Evolutionary conservation across 345 rosid genomes (phyloP), one percentile per base, ranked within the genome.

Genomic region (Noccaea bulbosa): DNA sequence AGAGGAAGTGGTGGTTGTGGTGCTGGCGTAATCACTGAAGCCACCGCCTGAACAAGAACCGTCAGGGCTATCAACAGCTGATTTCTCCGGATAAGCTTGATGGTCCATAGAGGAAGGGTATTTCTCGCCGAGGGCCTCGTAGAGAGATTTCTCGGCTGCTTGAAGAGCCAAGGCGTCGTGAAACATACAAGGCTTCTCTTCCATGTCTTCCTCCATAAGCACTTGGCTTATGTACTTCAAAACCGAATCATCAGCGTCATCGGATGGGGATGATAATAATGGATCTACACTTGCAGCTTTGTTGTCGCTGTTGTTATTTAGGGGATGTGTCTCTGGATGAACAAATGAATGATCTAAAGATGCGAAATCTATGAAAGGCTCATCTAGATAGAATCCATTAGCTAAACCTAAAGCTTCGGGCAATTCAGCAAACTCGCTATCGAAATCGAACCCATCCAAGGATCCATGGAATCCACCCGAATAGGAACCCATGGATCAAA

Each of bases 201-300:
- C 86, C 76, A 80, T 80, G 58, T 85, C 85, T 64, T 92, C 96
- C 34, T 92, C 92, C 92, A 89, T 83, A 43, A 92, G 92, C n/a
- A 89, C 86, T 75, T 82, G 87, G 61, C 80, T 87, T 51, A 85
- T 85, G 77, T 87, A 92, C 15, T 71, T 78, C 49, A 91, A 79
- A 72, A 85, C 86, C 4, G 81, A 77, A 48, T 86, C 85, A 44
- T 87, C 89, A 46, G 68, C 39, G 11, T 78, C 88, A 67, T 80
- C 81, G 4, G 87, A 79, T 20, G 84, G 81, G 6, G 85, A 81
- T n/a, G 85, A 78, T 4, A 67, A 72, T 57, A 67, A 72, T 57
- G 48, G 48, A 27, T 70, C 78, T 12, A 17, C 65, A 27, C 34
- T 53, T 34, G 78, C 6, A 37, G 27, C 44, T 12, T 48, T 35